Conservation (phyloP, 2,329 filamentous ascomycete genomes). For the Sclerotinia spermophila region DNA sequence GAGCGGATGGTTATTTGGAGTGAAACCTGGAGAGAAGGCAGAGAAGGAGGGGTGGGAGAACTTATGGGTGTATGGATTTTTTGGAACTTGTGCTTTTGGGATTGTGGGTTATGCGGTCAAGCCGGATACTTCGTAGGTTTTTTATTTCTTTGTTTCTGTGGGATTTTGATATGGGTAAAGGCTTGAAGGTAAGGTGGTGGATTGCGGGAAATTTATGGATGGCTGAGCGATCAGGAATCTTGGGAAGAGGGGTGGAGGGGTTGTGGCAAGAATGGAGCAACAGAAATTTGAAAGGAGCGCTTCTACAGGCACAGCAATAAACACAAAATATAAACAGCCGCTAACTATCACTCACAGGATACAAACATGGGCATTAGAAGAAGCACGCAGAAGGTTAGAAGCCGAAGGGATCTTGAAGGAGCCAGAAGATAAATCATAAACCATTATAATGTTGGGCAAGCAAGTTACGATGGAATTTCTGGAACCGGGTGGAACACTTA, state of each 20-base stretch:
- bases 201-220: not conserved
- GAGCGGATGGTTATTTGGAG: slow-evolving; percentile 85
- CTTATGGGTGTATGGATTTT: slow-evolving; percentile 80
- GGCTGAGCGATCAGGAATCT: not conserved
- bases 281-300: not conserved
- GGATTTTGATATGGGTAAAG: not conserved
- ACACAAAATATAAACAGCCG: not conserved
- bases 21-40: slow-evolving; percentile 93
- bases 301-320: not conserved
- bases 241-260: slow-evolving; percentile 8
- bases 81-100: slow-evolving; percentile 69
- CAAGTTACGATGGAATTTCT: not conserved
- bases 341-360: slow-evolving; percentile 57
- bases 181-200: not conserved
- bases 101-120: slow-evolving; percentile 89
- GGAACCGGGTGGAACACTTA: not conserved
- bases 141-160: slow-evolving; percentile 19
- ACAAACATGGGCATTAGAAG: slow-evolving; percentile 98
- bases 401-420: slow-evolving; percentile 91
- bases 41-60: slow-evolving; percentile 96
- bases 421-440: slow-evolving; percentile 45
- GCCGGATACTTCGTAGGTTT: slow-evolving; percentile 94
- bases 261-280: not conserved
- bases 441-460: not conserved
- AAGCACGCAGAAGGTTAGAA: slow-evolving; percentile 92